Percentiles rank a stretch among this genome's conserved stretches.
Evolutionary conservation across 2,329 filamentous ascomycete genomes (phyloP).

Genomic region (Pseudogymnoascus sp.): DNA sequence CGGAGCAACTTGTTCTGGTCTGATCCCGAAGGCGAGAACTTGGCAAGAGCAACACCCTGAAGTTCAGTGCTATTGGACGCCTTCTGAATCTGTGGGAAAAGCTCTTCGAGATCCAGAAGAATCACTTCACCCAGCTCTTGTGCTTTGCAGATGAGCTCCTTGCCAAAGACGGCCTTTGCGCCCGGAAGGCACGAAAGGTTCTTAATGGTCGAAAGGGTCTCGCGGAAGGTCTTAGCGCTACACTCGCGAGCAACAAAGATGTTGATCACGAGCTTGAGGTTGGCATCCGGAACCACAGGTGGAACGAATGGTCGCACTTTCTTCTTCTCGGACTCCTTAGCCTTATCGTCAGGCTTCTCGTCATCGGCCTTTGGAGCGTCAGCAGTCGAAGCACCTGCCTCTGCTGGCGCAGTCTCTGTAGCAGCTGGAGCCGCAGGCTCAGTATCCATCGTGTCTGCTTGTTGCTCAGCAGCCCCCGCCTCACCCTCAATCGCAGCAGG

Average conservation of each 20-base stretch:
- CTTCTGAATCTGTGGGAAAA: constrained; percentile 78
- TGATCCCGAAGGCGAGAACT: constrained; percentile 92
- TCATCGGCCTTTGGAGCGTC: constrained; percentile 14
- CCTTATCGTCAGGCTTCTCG: constrained; percentile 17
- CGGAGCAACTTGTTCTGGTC: constrained; percentile 94
- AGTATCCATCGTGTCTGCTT: neutral
- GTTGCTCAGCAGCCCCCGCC: constrained; percentile 15
- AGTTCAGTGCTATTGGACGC: constrained; percentile 89
- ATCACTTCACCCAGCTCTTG: constrained; percentile 79
- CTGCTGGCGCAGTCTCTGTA: constrained; percentile 9
- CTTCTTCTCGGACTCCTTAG: constrained; percentile 26
- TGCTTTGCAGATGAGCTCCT: constrained; percentile 82
- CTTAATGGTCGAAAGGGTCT: constrained; percentile 97
- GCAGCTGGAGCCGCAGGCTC: constrained; percentile 22
- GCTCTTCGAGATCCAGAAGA: constrained; percentile 72
- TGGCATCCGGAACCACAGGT: constrained; percentile 79
- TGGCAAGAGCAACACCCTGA: constrained; percentile 85
- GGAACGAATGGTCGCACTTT: constrained; percentile 59
- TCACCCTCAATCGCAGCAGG: constrained; percentile 25
- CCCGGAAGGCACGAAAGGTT: constrained; percentile 90
- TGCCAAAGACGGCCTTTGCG: constrained; percentile 84
- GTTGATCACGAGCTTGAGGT: constrained; percentile 88
- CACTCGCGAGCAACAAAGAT: constrained; percentile 95
- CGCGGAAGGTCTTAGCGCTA: constrained; percentile 95
- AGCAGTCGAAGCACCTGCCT: constrained; percentile 16